Percentiles rank a stretch among this genome's conserved stretches.
phyloP scores from a whole-genome alignment of 2,329 filamentous ascomycete species.

The Diaporthe humulicola region DNA sequence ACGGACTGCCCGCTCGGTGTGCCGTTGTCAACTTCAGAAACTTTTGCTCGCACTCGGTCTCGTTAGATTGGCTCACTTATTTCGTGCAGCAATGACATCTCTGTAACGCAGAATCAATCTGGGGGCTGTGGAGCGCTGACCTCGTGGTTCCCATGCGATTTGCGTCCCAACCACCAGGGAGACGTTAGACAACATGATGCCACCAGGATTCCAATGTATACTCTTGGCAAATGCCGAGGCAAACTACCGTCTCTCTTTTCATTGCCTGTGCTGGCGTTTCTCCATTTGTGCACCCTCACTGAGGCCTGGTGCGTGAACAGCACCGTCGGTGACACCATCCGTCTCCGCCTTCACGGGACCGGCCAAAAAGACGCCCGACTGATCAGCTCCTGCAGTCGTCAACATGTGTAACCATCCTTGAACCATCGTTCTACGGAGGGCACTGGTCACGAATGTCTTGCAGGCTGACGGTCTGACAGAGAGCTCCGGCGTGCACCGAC shows the following conservation, averaged over 20 bases:
- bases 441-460: not conserved
- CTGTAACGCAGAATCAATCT: not conserved
- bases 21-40: too few species aligned
- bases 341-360: conserved; percentile 1
- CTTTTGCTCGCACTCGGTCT: too few species aligned
- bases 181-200: not conserved
- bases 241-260: not conserved
- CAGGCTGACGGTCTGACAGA: not conserved
- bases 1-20: too few species aligned
- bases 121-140: not conserved
- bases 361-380: not conserved
- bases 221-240: not conserved
- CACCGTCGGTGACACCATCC: not conserved
- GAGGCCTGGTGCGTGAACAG: not conserved
- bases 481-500: not conserved
- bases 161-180: not conserved
- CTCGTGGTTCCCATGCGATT: not conserved
- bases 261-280: not conserved
- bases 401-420: not conserved
- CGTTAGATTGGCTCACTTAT: not conserved
- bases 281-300: not conserved
- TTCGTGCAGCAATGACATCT: not conserved
- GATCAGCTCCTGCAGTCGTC: not conserved
- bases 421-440: not conserved
- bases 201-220: not conserved